A percentile compares a stretch with the other conserved stretches of the same genome.
These are phyloP conservation scores for Diaporthe sp. DNA, from an alignment of 2,329 filamentous ascomycete species.

Conservation along the genomic window DNA sequence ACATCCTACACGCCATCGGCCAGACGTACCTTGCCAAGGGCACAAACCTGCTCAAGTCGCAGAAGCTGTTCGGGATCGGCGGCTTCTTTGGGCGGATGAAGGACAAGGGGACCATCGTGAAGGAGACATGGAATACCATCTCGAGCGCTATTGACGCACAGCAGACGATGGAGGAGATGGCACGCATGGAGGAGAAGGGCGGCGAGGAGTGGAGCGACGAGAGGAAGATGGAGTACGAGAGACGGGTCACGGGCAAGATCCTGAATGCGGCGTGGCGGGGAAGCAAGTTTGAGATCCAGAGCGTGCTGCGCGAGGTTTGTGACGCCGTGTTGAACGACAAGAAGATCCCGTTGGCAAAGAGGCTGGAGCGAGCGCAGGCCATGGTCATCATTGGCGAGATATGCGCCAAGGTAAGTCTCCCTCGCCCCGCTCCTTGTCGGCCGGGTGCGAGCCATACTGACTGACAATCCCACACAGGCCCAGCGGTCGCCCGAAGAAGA, in stretches of 20 bases:
- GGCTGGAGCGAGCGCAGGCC: slow-evolving; percentile 91
- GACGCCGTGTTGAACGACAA: slow-evolving; percentile 86
- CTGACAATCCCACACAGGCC: slow-evolving; percentile 68
- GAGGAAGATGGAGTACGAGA: slow-evolving; percentile 95
- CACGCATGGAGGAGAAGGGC: slow-evolving; percentile 91
- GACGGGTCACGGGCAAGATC: slow-evolving; percentile 97
- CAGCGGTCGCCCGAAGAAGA: slow-evolving; percentile 94
- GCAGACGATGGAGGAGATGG: slow-evolving; percentile 99
- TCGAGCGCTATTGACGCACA: slow-evolving; percentile 96
- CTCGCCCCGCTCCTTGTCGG: neutral
- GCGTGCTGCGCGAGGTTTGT: slow-evolving; percentile 93
- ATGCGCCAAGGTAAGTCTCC: slow-evolving; percentile 79
- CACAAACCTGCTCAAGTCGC: slow-evolving; percentile 88
- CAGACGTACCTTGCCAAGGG: slow-evolving; percentile 91
- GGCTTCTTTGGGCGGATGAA: slow-evolving; percentile 95
- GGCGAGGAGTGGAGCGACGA: slow-evolving; percentile 99
- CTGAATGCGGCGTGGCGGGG: slow-evolving; percentile 96
- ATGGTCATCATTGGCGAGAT: slow-evolving; percentile 90
- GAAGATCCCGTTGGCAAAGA: slow-evolving; percentile 85
- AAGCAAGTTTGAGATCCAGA: slow-evolving; percentile 98
- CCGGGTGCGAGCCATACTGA: slow-evolving; percentile 26
- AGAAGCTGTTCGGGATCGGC: slow-evolving; percentile 96
- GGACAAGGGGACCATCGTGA: slow-evolving; percentile 96
- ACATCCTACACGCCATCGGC: slow-evolving; percentile 96
- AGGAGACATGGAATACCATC: slow-evolving; percentile 99